Percentiles rank a stretch among this genome's conserved stretches.
These are phyloP conservation scores for Umbelopsis sp. DNA, from an alignment of 192 early-diverging fungal species.

Conservation along the genomic window DNA sequence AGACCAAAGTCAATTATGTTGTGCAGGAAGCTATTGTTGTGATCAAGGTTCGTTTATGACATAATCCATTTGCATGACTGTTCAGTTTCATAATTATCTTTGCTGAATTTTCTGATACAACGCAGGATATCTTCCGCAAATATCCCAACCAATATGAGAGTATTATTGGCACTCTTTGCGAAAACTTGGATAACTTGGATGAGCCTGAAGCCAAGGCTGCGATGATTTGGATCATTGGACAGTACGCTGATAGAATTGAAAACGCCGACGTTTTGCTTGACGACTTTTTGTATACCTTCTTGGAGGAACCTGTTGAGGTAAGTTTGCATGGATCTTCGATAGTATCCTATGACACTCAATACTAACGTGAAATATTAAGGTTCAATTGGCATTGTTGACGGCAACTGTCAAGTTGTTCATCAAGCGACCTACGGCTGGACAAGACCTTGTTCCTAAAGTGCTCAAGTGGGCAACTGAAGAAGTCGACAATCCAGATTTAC, in stretches of 20 bases:
- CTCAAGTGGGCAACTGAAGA: slow-evolving; percentile 95
- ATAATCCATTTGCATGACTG: neutral
- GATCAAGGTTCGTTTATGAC: slow-evolving; percentile 64
- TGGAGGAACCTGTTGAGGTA: slow-evolving; percentile 83
- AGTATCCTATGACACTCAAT: too few relatives aligned
- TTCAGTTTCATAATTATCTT: neutral
- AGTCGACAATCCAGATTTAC: slow-evolving; percentile 94
- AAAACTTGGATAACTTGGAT: slow-evolving; percentile 95
- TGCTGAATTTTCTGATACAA: neutral
- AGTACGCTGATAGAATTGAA: slow-evolving; percentile 97
- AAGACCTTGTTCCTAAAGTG: slow-evolving; percentile 92
- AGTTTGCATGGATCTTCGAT: neutral
- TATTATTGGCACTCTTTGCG: slow-evolving; percentile 90
- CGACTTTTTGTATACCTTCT: slow-evolving; percentile 85
- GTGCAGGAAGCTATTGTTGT: slow-evolving; percentile 98
- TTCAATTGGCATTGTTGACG: slow-evolving; percentile 91
- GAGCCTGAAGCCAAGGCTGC: slow-evolving; percentile 97
- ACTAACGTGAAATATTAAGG: too few relatives aligned
- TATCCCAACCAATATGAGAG: slow-evolving; percentile 97
- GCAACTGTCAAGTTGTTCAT: slow-evolving; percentile 97
- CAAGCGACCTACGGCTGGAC: slow-evolving; percentile 86
- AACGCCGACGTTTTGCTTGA: slow-evolving; percentile 91
- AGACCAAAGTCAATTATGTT: slow-evolving; percentile 98
- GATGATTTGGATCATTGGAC: slow-evolving; percentile 99
- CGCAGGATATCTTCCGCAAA: slow-evolving; percentile 93